Conservation (phyloP, 1,284 basidiomycete species). For the Psilocybe mexicana region DNA sequence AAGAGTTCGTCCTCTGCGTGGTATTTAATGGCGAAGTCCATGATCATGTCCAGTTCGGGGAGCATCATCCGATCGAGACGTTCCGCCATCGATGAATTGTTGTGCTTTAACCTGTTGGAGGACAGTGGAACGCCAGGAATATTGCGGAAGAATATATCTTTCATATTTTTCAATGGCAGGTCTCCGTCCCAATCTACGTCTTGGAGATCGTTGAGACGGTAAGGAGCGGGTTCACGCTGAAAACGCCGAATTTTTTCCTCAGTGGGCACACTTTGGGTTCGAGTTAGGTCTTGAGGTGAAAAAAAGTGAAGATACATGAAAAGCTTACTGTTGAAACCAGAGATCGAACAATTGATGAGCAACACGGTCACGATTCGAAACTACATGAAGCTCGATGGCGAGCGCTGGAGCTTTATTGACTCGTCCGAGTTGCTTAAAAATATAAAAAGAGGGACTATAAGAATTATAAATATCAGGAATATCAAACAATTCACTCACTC, state of each 20-base stretch:
- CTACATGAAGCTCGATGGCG: constrained; percentile 63
- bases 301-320: background rate
- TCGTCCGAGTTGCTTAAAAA: constrained; percentile 56
- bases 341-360: constrained; percentile 66
- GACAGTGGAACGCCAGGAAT: constrained; percentile 10
- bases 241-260: constrained; percentile 55
- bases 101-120: constrained; percentile 24
- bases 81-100: constrained; percentile 31
- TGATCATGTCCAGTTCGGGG: constrained; percentile 38
- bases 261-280: constrained; percentile 51
- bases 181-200: constrained; percentile 47
- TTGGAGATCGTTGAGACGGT: constrained; percentile 40
- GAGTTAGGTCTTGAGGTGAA: no score
- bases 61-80: constrained; percentile 31
- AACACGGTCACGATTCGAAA: constrained; percentile 64
- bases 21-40: constrained; percentile 42
- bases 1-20: constrained; percentile 57
- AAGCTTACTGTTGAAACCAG: constrained; percentile 58
- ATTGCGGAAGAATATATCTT: constrained; percentile 31
- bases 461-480: no score
- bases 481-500: constrained; percentile 33
- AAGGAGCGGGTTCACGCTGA: constrained; percentile 44
- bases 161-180: constrained; percentile 27
- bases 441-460: no score
- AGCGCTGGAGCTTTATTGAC: constrained; percentile 50